Percentiles rank a stretch among this genome's conserved stretches.
Evolutionary conservation across 805 yeast genomes (phyloP).

Genomic region (Cyberlindnera euphorbiae): DNA sequence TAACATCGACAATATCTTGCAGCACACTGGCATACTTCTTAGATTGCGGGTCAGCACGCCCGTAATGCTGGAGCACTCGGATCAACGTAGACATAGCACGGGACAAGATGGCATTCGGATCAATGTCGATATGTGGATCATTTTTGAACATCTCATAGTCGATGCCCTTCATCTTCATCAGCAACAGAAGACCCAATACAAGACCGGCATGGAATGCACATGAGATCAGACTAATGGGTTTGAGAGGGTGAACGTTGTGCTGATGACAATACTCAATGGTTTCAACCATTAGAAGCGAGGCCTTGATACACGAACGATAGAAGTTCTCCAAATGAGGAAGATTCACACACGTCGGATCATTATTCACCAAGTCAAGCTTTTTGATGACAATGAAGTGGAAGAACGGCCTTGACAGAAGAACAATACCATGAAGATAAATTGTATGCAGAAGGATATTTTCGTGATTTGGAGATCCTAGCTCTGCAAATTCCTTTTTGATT

Average conservation of each 20-base stretch:
- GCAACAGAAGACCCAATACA: constrained; percentile 30
- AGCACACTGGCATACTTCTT: constrained; percentile 16
- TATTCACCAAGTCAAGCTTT: constrained; percentile 18
- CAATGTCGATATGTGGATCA: constrained; percentile 15
- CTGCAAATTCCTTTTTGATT: constrained; percentile 26
- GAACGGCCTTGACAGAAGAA: constrained; percentile 38
- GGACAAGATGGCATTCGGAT: constrained; percentile 13
- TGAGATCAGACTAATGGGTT: constrained; percentile 31
- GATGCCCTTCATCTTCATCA: constrained; percentile 18
- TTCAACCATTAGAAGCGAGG: constrained; percentile 33
- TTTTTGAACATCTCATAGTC: constrained; percentile 17
- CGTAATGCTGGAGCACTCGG: constrained; percentile 16
- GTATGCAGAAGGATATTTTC: constrained; percentile 30
- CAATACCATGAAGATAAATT: constrained; percentile 33
- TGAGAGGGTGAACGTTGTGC: constrained; percentile 31
- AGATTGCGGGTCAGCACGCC: constrained; percentile 19
- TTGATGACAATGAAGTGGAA: constrained; percentile 30
- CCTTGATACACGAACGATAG: constrained; percentile 33
- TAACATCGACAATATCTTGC: constrained; percentile 18
- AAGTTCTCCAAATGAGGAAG: constrained; percentile 22
- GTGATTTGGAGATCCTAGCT: constrained; percentile 22
- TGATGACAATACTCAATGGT: constrained; percentile 25
- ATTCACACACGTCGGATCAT: constrained; percentile 14
- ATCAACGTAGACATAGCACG: constrained; percentile 22
- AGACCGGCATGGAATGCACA: constrained; percentile 35